A percentile compares a stretch with the other conserved stretches of the same genome.
These are phyloP conservation scores for Peniophora sp. DNA, from an alignment of 1,284 basidiomycete genomes.

Conservation along the genomic window DNA sequence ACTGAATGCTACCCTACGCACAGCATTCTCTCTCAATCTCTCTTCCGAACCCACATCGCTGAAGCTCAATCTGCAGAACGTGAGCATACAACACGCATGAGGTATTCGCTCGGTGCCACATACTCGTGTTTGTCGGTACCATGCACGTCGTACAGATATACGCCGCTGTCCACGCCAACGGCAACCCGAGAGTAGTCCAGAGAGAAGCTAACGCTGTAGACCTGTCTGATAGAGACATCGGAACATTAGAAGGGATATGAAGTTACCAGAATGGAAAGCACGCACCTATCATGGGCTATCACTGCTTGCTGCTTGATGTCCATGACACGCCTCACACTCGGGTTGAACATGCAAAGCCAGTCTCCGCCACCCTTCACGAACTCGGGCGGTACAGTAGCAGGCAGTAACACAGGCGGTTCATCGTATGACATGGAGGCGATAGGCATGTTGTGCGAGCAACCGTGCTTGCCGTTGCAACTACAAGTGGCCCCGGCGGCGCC, in stretches of 20 bases:
- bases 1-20: conserved; percentile 79
- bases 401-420: conserved; percentile 16
- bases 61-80: neutral
- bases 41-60: neutral
- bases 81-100: neutral
- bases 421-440: conserved; percentile 12
- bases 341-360: conserved; percentile 28
- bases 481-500: no score
- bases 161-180: conserved; percentile 72
- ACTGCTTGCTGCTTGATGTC: conserved; percentile 21
- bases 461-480: no score
- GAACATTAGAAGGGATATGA: neutral
- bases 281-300: conserved; percentile 22
- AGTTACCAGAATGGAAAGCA: conserved; percentile 2
- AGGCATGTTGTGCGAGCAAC: neutral
- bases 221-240: conserved; percentile 41
- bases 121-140: conserved; percentile 61
- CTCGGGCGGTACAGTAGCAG: conserved; percentile 20
- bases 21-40: conserved; percentile 34
- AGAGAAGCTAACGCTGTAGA: conserved; percentile 79
- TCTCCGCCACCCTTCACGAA: conserved; percentile 28
- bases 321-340: conserved; percentile 26
- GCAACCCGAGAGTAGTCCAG: conserved; percentile 75
- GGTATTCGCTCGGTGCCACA: conserved; percentile 8
- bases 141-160: conserved; percentile 72